These are phyloP conservation scores for Gracilaria caudata DNA, from an alignment of 23 red algal genomes.

Conservation along the genomic window DNA sequence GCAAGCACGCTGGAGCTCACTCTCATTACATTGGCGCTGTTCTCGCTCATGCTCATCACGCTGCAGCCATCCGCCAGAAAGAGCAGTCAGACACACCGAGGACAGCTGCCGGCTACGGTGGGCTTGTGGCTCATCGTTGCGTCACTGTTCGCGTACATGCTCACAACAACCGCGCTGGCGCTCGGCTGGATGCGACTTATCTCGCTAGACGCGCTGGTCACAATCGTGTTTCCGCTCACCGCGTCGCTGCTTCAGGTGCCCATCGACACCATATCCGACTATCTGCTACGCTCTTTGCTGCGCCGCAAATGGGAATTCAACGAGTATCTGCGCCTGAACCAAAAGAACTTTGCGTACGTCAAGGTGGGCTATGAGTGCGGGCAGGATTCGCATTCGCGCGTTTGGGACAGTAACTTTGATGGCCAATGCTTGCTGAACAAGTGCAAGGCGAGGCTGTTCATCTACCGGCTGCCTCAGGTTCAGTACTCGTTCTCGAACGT, in stretches of 20 bases:
- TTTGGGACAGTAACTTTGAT: not conserved
- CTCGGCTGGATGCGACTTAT: constrained; percentile 16
- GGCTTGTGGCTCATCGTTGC: not conserved
- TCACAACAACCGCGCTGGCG: not conserved
- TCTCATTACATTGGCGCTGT: not conserved
- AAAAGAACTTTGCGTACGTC: not conserved
- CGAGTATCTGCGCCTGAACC: not conserved
- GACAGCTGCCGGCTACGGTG: not conserved
- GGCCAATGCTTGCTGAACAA: not conserved
- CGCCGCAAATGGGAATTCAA: not conserved
- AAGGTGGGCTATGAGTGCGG: not conserved
- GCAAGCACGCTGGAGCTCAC: not conserved
- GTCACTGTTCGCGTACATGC: not conserved
- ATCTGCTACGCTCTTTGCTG: not conserved
- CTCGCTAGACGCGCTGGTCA: constrained; percentile 13
- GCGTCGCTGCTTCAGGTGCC: not conserved
- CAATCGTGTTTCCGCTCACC: constrained; percentile 23
- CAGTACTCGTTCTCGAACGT: not conserved
- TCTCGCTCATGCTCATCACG: not conserved
- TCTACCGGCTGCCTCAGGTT: not conserved
- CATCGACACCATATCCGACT: not conserved
- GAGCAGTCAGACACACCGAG: not conserved
- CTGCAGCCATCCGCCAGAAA: not conserved
- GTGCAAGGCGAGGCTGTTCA: not conserved
- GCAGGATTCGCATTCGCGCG: not conserved